These are phyloP conservation scores for Mortierella sp. DNA, from an alignment of 371 early-diverging fungal species.

Conservation along the genomic window DNA sequence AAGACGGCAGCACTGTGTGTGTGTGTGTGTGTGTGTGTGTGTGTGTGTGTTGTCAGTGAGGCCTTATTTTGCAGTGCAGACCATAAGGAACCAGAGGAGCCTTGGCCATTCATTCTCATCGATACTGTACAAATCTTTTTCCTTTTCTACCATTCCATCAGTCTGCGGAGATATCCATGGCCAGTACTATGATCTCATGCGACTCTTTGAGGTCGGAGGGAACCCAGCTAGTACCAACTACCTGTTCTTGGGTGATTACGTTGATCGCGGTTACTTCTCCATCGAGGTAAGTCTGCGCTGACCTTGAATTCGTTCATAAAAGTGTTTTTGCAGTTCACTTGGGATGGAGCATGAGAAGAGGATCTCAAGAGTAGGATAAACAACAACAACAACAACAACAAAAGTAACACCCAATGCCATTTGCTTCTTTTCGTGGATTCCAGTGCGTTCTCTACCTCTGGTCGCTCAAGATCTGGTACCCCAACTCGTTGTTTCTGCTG, in stretches of 20 bases:
- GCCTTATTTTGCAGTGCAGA: slow-evolving; percentile 1
- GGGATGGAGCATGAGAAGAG: neutral
- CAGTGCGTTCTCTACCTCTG: slow-evolving; percentile 92
- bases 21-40: neutral
- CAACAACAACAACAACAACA: neutral
- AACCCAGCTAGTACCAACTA: slow-evolving; percentile 89
- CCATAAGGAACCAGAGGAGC: neutral
- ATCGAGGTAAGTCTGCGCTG: slow-evolving; percentile 70
- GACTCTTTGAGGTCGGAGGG: slow-evolving; percentile 98
- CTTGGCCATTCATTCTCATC: neutral
- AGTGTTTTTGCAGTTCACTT: neutral
- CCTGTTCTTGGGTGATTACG: slow-evolving; percentile 98
- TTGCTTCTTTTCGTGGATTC: neutral
- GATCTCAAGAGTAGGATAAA: no score
- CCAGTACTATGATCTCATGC: slow-evolving; percentile 98
- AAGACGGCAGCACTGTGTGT: neutral
- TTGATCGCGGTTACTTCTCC: slow-evolving; percentile 96
- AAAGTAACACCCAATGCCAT: neutral
- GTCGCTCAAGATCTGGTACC: slow-evolving; percentile 94
- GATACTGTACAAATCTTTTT: neutral
- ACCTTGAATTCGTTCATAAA: neutral
- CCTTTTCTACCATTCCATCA: slow-evolving; percentile 30
- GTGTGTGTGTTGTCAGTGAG: no score
- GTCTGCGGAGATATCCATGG: slow-evolving; percentile 99
- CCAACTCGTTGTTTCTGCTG: slow-evolving; percentile 89